phyloP scores from a whole-genome alignment of 2,329 filamentous ascomycete genomes.

The Knufia fluminis region DNA sequence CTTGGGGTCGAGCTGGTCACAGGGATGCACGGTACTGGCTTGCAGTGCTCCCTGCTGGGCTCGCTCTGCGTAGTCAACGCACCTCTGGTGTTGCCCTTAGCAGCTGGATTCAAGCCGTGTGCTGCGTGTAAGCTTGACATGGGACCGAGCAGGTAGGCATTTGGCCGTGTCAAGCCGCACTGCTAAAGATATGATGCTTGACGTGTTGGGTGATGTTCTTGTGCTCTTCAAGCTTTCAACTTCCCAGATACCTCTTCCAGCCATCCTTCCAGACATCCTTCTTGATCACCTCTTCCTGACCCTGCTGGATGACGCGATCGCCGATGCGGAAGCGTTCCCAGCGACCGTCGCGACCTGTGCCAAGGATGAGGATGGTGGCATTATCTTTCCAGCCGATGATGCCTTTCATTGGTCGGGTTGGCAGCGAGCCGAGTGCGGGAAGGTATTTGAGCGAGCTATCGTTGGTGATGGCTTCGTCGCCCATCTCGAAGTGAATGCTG shows the following conservation, averaged over 20 bases:
- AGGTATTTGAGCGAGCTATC: conserved; percentile 31
- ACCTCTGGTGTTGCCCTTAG: too few species aligned
- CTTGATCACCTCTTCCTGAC: conserved; percentile 49
- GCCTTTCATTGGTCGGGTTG: conserved; percentile 63
- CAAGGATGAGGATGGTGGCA: conserved; percentile 62
- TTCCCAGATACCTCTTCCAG: conserved; percentile 68
- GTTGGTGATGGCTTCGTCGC: conserved; percentile 49
- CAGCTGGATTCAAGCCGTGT: too few species aligned
- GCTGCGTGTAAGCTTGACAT: too few species aligned
- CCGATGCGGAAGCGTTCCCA: conserved; percentile 80
- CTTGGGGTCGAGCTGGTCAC: too few species aligned
- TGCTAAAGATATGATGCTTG: too few species aligned
- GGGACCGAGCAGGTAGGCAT: too few species aligned
- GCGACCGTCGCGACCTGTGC: conserved; percentile 67
- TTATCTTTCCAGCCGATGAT: conserved; percentile 77
- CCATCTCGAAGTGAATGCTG: conserved; percentile 70
- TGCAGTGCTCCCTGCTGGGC: too few species aligned
- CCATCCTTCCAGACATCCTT: conserved; percentile 60
- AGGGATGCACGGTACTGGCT: too few species aligned
- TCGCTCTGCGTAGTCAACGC: too few species aligned
- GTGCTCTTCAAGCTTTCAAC: too few species aligned
- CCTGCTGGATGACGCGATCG: conserved; percentile 37
- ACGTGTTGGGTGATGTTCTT: too few species aligned
- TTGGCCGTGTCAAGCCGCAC: too few species aligned
- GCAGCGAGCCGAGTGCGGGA: conserved; percentile 44